Conservation (phyloP, 257 asterid genomes). For the Misopates orontium region DNA sequence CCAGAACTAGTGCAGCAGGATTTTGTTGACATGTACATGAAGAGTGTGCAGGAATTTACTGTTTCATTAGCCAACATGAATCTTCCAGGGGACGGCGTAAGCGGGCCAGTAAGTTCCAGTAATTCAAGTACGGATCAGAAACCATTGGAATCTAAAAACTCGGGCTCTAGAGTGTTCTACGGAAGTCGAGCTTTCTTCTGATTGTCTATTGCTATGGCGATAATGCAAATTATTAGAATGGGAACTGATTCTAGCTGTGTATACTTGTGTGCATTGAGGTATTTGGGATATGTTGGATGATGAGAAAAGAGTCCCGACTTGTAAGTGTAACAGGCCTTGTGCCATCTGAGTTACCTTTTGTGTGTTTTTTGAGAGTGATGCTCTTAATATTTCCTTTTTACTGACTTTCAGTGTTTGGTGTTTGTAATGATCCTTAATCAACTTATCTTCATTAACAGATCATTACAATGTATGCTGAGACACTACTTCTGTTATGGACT, state of each 20-base stretch:
- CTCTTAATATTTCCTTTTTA: conserved; percentile 25
- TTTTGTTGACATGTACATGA: conserved; percentile 96
- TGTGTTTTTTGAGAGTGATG: conserved; percentile 26
- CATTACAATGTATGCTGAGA: background rate
- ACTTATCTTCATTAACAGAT: conserved; percentile 6
- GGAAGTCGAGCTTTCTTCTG: conserved; percentile 98
- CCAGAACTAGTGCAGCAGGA: conserved; percentile 71
- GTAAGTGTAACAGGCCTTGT: conserved; percentile 32
- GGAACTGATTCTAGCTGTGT: conserved; percentile 41
- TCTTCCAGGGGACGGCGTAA: conserved; percentile 77
- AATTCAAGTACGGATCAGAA: conserved; percentile 74
- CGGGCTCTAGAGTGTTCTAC: conserved; percentile 83
- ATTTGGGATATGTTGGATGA: conserved; percentile 35
- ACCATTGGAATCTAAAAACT: conserved; percentile 57
- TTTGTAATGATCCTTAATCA: conserved; percentile 22
- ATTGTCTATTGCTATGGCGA: conserved; percentile 35
- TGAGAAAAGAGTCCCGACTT: conserved; percentile 35
- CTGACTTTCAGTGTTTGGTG: conserved; percentile 6
- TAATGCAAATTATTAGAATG: conserved; percentile 54
- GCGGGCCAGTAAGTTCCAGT: conserved; percentile 64
- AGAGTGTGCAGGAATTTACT: conserved; percentile 94
- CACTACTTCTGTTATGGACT: background rate
- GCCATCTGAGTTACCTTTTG: conserved; percentile 36
- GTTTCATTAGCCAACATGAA: conserved; percentile 93
- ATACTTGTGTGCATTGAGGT: conserved; percentile 32